Conservation (phyloP, 768 basidiomycete species). For the Leccinum barrowsii region DNA sequence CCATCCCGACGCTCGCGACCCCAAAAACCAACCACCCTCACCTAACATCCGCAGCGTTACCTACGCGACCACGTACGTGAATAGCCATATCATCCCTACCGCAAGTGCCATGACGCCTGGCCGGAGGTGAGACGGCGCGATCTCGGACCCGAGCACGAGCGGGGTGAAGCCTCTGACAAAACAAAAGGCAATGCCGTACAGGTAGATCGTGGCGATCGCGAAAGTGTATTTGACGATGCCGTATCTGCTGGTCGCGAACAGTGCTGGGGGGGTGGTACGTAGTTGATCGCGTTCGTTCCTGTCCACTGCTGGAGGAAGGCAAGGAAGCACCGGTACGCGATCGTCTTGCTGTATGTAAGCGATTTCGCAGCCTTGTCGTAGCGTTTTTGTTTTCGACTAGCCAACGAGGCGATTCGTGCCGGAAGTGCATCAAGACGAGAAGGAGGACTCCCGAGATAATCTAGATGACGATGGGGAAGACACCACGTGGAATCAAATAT, state of each 20-base stretch:
- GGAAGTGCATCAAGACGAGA: conserved; percentile 33
- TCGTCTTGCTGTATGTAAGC: conserved; percentile 28
- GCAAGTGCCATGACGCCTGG: conserved; percentile 31
- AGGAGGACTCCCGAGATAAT: conserved; percentile 35
- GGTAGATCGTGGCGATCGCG: conserved; percentile 34
- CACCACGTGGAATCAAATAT: conserved; percentile 24
- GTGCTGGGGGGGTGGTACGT: conserved; percentile 25
- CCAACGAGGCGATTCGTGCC: conserved; percentile 41
- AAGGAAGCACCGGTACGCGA: conserved; percentile 28
- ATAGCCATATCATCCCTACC: conserved; percentile 32
- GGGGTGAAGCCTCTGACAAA: conserved; percentile 26
- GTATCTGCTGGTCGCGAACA: conserved; percentile 40
- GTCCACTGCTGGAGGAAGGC: conserved; percentile 38
- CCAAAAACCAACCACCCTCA: conserved; percentile 31
- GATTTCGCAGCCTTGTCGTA: conserved; percentile 11
- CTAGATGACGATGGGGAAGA: conserved; percentile 34
- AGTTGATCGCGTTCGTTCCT: conserved; percentile 40
- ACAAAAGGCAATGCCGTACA: conserved; percentile 35
- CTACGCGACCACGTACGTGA: conserved; percentile 36
- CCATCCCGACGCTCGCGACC: conserved; percentile 28
- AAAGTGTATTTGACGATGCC: conserved; percentile 38
- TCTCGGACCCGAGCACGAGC: conserved; percentile 32
- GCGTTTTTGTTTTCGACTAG: conserved; percentile 33
- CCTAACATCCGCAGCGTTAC: conserved; percentile 34
- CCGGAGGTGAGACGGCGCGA: conserved; percentile 35